Evolutionary conservation across 805 yeast species (phyloP).

Genomic region (Myxozyma neglecta): DNA sequence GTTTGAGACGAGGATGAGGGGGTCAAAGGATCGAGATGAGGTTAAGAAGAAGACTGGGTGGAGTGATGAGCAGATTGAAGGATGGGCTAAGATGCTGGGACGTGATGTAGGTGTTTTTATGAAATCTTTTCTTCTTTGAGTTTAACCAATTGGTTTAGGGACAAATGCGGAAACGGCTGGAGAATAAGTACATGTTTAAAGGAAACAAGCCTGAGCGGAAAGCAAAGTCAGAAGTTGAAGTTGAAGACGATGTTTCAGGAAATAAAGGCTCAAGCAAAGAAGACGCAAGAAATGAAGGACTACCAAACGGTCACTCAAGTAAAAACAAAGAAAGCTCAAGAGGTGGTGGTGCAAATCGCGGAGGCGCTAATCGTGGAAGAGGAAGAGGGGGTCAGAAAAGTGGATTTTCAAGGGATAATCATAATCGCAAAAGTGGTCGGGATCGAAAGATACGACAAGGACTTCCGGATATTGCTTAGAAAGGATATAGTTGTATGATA

Average conservation of each 20-base stretch:
- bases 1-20: constrained; percentile 53
- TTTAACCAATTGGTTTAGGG: constrained; percentile 3
- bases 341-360: background rate
- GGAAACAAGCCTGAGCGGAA: constrained; percentile 41
- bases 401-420: constrained; percentile 23
- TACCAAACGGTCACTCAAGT: background rate
- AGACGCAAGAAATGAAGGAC: background rate
- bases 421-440: constrained; percentile 19
- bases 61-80: constrained; percentile 91
- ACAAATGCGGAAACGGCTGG: constrained; percentile 58
- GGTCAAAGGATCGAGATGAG: constrained; percentile 41
- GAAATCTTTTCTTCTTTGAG: background rate
- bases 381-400: constrained; percentile 9
- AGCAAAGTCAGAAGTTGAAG: background rate
- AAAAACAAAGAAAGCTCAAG: background rate
- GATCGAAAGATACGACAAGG: constrained; percentile 13
- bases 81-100: constrained; percentile 80
- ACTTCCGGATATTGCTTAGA: constrained; percentile 3
- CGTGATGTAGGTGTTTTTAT: constrained; percentile 50
- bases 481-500: background rate
- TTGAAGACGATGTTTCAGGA: background rate
- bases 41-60: constrained; percentile 45
- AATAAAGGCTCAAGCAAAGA: background rate
- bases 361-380: constrained; percentile 2
- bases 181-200: constrained; percentile 57